Percentiles rank a stretch among this genome's conserved stretches.
phyloP scores from a whole-genome alignment of 2,329 filamentous ascomycete species.

The Alternaria dauci region DNA sequence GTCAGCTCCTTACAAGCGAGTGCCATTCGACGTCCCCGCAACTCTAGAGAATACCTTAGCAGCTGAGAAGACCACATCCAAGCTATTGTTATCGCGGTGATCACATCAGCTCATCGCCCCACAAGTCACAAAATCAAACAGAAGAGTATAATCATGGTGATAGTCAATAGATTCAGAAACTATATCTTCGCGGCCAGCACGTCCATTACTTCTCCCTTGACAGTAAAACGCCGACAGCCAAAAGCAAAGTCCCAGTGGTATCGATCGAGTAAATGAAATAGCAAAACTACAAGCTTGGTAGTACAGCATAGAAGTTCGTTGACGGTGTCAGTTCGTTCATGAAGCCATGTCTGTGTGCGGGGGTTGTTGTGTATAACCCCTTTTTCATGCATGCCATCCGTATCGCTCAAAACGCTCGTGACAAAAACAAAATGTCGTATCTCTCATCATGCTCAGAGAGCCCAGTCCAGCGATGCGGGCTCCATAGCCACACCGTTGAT shows the following conservation, averaged over 20 bases:
- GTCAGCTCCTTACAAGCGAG: background rate
- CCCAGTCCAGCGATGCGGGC: slow-evolving; percentile 9
- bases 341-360: slow-evolving; percentile 30
- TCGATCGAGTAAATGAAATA: slow-evolving; percentile 16
- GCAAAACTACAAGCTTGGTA: slow-evolving; percentile 11
- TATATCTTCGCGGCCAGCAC: slow-evolving; percentile 18
- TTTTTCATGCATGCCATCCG: slow-evolving; percentile 12
- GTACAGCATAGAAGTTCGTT: slow-evolving; percentile 17
- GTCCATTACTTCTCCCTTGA: slow-evolving; percentile 9
- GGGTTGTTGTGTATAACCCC: slow-evolving; percentile 21
- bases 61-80: background rate
- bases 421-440: slow-evolving; percentile 13
- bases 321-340: slow-evolving; percentile 10
- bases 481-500: slow-evolving; percentile 7
- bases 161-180: slow-evolving; percentile 10
- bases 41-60: background rate
- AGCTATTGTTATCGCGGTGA: background rate
- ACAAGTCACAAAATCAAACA: background rate
- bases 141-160: background rate
- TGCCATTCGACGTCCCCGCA: background rate
- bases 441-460: slow-evolving; percentile 3
- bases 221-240: slow-evolving; percentile 1
- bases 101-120: background rate
- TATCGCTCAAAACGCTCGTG: slow-evolving; percentile 18
- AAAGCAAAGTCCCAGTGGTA: slow-evolving; percentile 19